phyloP scores from a whole-genome alignment of 2,329 filamentous ascomycete genomes.

The Aspergillus aculeatus region DNA sequence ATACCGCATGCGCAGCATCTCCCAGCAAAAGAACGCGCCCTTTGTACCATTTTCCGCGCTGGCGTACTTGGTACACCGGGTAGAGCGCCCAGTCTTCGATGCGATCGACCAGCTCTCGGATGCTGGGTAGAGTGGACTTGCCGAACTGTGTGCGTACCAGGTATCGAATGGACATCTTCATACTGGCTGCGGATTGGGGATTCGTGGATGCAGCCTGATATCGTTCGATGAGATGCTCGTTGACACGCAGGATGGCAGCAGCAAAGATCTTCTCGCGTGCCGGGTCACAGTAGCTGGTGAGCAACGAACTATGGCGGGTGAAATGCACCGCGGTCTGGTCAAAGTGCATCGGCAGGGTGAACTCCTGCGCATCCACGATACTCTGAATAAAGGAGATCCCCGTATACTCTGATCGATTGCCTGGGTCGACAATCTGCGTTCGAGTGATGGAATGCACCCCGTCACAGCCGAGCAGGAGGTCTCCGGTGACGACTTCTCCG shows the following conservation, averaged over 20 bases:
- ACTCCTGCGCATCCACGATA: slow-evolving; percentile 24
- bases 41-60: slow-evolving; percentile 37
- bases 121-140: slow-evolving; percentile 29
- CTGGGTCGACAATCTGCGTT: slow-evolving; percentile 36
- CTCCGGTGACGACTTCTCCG: slow-evolving; percentile 30
- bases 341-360: slow-evolving; percentile 29
- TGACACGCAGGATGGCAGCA: slow-evolving; percentile 36
- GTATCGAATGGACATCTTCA: slow-evolving; percentile 32
- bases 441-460: slow-evolving; percentile 42
- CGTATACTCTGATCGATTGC: slow-evolving; percentile 37
- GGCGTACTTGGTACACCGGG: slow-evolving; percentile 39
- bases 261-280: slow-evolving; percentile 35
- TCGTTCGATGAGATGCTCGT: slow-evolving; percentile 27
- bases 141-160: slow-evolving; percentile 36
- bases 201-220: slow-evolving; percentile 25
- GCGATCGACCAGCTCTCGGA: slow-evolving; percentile 32
- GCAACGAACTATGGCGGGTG: slow-evolving; percentile 35
- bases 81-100: slow-evolving; percentile 39
- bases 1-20: slow-evolving; percentile 46
- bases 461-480: slow-evolving; percentile 42
- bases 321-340: slow-evolving; percentile 31
- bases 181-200: slow-evolving; percentile 27
- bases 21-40: slow-evolving; percentile 41
- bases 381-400: slow-evolving; percentile 42
- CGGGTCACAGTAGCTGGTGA: slow-evolving; percentile 37